Base-by-base conservation (phyloP, 129 eudicot genomes). In the Sambucus nigra region DNA sequence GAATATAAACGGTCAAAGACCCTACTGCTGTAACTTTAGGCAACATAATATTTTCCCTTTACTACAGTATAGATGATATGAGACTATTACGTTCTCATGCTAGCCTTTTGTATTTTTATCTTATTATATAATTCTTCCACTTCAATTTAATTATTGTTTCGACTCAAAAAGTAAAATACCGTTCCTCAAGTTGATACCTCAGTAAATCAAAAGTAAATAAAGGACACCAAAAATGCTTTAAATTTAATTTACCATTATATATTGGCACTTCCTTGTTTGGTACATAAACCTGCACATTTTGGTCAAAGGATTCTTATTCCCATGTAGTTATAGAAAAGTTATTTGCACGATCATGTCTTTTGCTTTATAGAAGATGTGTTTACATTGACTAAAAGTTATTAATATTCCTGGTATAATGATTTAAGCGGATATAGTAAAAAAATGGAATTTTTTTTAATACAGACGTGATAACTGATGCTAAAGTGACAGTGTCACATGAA, bases 301-400 rank as follows among this genome's bases (percentile, higher is more conserved):
- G 67, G 76, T 70, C 76, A 76, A 70, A 70, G 24, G 50, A 68
- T 76, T 60, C 63, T 35, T 56, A 23, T 32, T 62, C 64, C 25
- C 33, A 51, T 29, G 44, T 39, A 23, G 31, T 51, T 19, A 40
- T 57, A 64, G 62, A 33, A 52, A 65, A 65, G 53, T 58, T 38
- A 65, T 62, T 73, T 62, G 76, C 71, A 65, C 61, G 71, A 60
- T 60, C 40, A 59, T 65, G 35, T 53, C 59, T 60, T 56, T 68
- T 32, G 31, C 61, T 58, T 51, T 42, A n/a, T 38, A 25, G 57
- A 60, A 45, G 35, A 38, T 29, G 15, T 22, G 47, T 38, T 24
- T 49, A 5, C 49, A 45, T 22, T 45, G 38, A 35, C 35, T 50
- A 59, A 48, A 27, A 25, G 65, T n/a, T n/a, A n/a, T n/a, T n/a